phyloP scores from a whole-genome alignment of 106 monocot genomes.

The Apostasia shenzhenica region DNA sequence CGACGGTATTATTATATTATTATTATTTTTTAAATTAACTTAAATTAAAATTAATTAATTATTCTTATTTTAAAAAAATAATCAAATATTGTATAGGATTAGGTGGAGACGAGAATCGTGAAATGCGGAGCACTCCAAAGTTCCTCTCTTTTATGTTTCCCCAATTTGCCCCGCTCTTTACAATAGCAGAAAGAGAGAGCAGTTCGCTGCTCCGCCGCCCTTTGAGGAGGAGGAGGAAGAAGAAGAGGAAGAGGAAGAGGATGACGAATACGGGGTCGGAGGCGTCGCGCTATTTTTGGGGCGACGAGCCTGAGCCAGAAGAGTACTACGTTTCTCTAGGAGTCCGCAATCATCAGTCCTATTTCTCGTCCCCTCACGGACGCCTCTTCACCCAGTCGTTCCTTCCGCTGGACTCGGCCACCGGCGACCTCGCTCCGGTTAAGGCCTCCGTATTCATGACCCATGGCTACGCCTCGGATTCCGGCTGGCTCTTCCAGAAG shows the following conservation, averaged over 20 bases:
- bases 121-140: too few relatives aligned
- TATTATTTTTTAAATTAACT: too few relatives aligned
- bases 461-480: slow-evolving; percentile 95
- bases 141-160: too few relatives aligned
- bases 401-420: slow-evolving; percentile 37
- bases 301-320: slow-evolving; percentile 46
- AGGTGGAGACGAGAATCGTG: too few relatives aligned
- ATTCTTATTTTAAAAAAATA: too few relatives aligned
- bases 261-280: neutral
- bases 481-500: slow-evolving; percentile 95
- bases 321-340: slow-evolving; percentile 79
- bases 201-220: too few relatives aligned
- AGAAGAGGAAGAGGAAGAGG: neutral
- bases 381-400: slow-evolving; percentile 91
- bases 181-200: too few relatives aligned
- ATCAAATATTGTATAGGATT: too few relatives aligned
- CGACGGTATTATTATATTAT: too few relatives aligned
- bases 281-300: slow-evolving; percentile 65
- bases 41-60: too few relatives aligned
- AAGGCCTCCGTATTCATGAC: slow-evolving; percentile 88
- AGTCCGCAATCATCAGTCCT: slow-evolving; percentile 62
- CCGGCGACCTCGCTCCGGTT: slow-evolving; percentile 18
- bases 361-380: slow-evolving; percentile 52
- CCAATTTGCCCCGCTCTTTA: too few relatives aligned
- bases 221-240: neutral